phyloP scores from a whole-genome alignment of 495 filamentous ascomycete species.

The Staphylotrichum longicolle region DNA sequence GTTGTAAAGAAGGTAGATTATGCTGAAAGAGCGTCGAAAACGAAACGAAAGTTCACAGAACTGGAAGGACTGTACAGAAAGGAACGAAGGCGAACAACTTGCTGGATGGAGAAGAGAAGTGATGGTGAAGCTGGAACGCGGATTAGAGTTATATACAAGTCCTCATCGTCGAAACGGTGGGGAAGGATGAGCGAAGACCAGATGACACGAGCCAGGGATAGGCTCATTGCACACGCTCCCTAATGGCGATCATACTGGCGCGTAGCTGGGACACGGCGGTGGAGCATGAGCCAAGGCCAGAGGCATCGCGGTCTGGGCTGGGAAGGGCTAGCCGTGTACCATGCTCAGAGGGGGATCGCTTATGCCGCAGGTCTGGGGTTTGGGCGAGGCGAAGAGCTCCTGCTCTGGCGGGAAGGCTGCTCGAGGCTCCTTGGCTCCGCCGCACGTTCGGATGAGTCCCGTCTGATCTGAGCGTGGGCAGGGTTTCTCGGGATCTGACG shows the following conservation, averaged over 20 bases:
- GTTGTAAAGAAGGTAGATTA: conserved; percentile 35
- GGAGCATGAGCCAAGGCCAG: conserved; percentile 24
- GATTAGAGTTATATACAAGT: conserved; percentile 34
- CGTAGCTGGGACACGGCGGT: conserved; percentile 21
- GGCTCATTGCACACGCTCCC: conserved; percentile 25
- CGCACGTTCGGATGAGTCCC: conserved; percentile 12
- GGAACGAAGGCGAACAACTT: conserved; percentile 31
- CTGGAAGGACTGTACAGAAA: conserved; percentile 38
- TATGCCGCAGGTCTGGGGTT: conserved; percentile 27
- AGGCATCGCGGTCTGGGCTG: conserved; percentile 8
- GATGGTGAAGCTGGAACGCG: conserved; percentile 19
- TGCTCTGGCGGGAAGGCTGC: conserved; percentile 17
- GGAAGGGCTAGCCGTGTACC: conserved; percentile 10
- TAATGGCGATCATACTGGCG: conserved; percentile 38
- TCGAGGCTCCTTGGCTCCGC: conserved; percentile 25
- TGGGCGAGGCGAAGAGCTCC: conserved; percentile 18
- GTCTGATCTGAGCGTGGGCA: conserved; percentile 18
- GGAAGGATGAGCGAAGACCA: conserved; percentile 24
- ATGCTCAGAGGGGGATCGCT: conserved; percentile 24
- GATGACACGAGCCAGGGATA: conserved; percentile 22
- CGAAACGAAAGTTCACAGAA: conserved; percentile 51
- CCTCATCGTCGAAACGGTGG: conserved; percentile 1
- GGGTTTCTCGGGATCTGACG: conserved; percentile 19
- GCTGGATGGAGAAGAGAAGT: conserved; percentile 42
- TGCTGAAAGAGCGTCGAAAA: conserved; percentile 44